A percentile compares a stretch with the other conserved stretches of the same genome.
Evolutionary conservation across 495 filamentous ascomycete species (phyloP).

Genomic region (Annulohypoxylon bovei): DNA sequence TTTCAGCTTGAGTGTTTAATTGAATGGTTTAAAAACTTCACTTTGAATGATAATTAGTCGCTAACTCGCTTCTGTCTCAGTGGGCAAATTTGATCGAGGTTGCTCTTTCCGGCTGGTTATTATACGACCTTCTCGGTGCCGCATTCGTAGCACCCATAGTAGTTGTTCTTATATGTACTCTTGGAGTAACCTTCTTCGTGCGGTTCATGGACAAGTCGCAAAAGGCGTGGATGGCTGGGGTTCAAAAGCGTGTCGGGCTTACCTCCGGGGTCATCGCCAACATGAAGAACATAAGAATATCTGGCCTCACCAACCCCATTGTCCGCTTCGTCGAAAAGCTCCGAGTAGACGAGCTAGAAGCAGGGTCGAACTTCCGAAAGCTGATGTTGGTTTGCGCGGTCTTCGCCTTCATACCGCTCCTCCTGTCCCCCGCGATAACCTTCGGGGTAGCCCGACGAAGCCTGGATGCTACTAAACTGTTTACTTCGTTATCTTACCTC

Average conservation of each 20-base stretch:
- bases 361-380: conserved; percentile 65
- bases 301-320: conserved; percentile 60
- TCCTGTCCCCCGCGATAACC: conserved; percentile 57
- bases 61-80: conserved; percentile 7
- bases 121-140: conserved; percentile 39
- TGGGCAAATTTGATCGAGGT: conserved; percentile 64
- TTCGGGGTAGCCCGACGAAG: conserved; percentile 53
- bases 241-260: conserved; percentile 61
- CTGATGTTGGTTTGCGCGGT: conserved; percentile 63
- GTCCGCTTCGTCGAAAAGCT: conserved; percentile 61
- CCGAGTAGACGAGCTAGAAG: conserved; percentile 65
- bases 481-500: conserved; percentile 70
- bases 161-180: conserved; percentile 38
- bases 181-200: conserved; percentile 49
- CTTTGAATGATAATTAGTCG: background rate
- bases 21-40: background rate
- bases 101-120: conserved; percentile 52
- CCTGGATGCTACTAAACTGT: conserved; percentile 62
- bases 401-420: conserved; percentile 61
- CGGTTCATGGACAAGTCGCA: conserved; percentile 60
- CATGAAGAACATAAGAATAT: conserved; percentile 72
- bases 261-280: conserved; percentile 65
- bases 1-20: background rate
- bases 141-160: conserved; percentile 38
- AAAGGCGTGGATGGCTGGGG: conserved; percentile 61